Evolutionary conservation across 2,329 filamentous ascomycete genomes (phyloP), one percentile per base, ranked within the genome.

Genomic region (Fusarium graminum): DNA sequence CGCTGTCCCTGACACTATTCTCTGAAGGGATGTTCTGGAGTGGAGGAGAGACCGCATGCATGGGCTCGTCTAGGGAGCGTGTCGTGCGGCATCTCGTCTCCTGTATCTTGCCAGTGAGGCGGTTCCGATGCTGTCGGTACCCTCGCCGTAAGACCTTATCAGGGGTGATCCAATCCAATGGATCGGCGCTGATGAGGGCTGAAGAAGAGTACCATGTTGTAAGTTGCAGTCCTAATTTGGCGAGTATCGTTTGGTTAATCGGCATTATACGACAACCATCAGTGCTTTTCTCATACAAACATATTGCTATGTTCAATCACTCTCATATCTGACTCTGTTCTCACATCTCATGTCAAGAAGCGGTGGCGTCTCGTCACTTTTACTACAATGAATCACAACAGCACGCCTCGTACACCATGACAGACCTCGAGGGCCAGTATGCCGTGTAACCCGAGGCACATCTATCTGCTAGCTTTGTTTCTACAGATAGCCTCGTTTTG

Each of bases 41-140:
- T 17, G 30, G 8, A 16, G 41, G 38, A 40, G 9, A 26, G 45
- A 17, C 30, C 52, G 56, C 43, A 63, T 67, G 68, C 64, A 57
- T 59, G 55, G 39, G 36, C 67, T 72, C 70, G 70, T 67, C 70
- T 72, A 71, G 63, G 19, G 30, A 58, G 55, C 39, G 55, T 50
- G 41, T 60, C 55, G 62, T 67, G 59, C 59, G 59, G 67, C 68
- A 61, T 63, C 59, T 54, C 30, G 59, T 42, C 41, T 65, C 51
- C 56, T 47, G 54, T 57, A 70, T 61, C 64, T 71, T 69, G 63
- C 59, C 53, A 68, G 57, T 55, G 46, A 61, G 60, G 64, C 50
- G 61, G 54, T 65, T 59, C 70, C 67, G 67, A 72, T 72, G 49
- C 54, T 64, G 70, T 69, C 52, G 53, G 62, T 49, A 67, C 47